These are phyloP conservation scores for Trichocladium uniseriatum DNA, from an alignment of 495 filamentous ascomycete species.

Conservation along the genomic window DNA sequence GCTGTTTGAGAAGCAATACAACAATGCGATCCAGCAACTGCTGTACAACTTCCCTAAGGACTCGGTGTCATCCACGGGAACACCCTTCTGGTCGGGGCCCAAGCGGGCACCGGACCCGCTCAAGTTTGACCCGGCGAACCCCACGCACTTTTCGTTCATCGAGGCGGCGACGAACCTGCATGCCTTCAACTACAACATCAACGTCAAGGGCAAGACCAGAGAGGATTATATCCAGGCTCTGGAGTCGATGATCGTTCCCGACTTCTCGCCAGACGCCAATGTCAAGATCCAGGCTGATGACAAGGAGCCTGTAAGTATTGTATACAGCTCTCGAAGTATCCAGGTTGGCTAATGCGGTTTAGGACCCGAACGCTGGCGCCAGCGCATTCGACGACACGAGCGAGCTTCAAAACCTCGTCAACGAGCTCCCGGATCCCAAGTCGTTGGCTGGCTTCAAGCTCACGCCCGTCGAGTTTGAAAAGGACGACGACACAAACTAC, in stretches of 20 bases:
- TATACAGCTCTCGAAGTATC: background rate
- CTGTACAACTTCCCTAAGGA: slow-evolving; percentile 98
- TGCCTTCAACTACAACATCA: slow-evolving; percentile 96
- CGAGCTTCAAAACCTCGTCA: slow-evolving; percentile 59
- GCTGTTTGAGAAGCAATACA: slow-evolving; percentile 94
- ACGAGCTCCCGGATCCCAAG: slow-evolving; percentile 65
- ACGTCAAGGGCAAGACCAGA: slow-evolving; percentile 59
- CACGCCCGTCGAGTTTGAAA: slow-evolving; percentile 93
- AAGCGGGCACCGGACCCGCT: slow-evolving; percentile 93
- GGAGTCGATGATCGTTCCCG: slow-evolving; percentile 89
- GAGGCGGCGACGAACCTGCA: slow-evolving; percentile 86
- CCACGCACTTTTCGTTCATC: slow-evolving; percentile 78
- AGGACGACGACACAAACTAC: slow-evolving; percentile 95
- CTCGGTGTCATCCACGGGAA: slow-evolving; percentile 73
- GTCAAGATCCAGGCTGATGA: slow-evolving; percentile 98
- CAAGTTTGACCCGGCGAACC: slow-evolving; percentile 75
- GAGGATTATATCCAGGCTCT: slow-evolving; percentile 66
- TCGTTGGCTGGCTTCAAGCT: slow-evolving; percentile 78
- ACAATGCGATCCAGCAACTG: slow-evolving; percentile 92
- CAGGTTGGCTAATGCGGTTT: background rate
- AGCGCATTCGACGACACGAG: slow-evolving; percentile 56
- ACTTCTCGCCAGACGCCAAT: slow-evolving; percentile 82
- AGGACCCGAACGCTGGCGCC: slow-evolving; percentile 72
- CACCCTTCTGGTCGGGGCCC: slow-evolving; percentile 96
- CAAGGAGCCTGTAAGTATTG: slow-evolving; percentile 61